Conservation (phyloP, 208 protist genomes). For the Ichthyophonus hoferi region DNA sequence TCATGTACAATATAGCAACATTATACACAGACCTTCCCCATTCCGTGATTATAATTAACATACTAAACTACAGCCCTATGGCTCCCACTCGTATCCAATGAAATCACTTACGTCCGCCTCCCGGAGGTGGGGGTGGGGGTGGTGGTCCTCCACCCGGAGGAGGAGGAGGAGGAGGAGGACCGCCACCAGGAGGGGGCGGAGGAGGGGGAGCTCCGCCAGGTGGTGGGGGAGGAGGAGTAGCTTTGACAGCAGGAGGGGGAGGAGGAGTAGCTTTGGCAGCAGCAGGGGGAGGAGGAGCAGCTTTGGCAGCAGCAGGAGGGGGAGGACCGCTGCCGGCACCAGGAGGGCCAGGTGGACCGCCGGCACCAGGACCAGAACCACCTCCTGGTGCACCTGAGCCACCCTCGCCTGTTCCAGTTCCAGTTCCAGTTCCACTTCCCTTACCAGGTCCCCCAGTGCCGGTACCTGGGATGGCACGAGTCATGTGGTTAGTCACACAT, state of each 20-base stretch:
- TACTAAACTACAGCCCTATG: too few relatives aligned
- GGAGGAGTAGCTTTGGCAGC: not conserved
- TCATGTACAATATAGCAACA: too few relatives aligned
- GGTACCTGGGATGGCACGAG: too few relatives aligned
- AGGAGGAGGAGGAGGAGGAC: not conserved
- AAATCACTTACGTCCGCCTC: not conserved
- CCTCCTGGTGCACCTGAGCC: not conserved
- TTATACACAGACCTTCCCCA: too few relatives aligned
- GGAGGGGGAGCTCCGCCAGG: not conserved
- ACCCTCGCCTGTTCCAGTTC: not conserved
- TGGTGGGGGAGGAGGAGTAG: not conserved
- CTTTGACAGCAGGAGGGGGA: not conserved
- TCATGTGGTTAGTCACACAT: too few relatives aligned
- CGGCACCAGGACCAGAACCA: not conserved
- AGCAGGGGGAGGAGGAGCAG: not conserved
- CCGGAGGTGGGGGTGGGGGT: not conserved
- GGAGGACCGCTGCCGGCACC: not conserved
- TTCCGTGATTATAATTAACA: too few relatives aligned
- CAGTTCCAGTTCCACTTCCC: not conserved
- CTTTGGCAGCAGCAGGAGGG: not conserved
- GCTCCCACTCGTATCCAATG: too few relatives aligned
- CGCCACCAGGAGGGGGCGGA: not conserved
- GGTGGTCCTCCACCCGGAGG: slow-evolving; percentile 2
- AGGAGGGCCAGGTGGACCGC: not conserved
- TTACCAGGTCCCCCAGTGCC: not conserved